Conservation (phyloP, 2,329 filamentous ascomycete genomes). For the Decorospora gaudefroyi region DNA sequence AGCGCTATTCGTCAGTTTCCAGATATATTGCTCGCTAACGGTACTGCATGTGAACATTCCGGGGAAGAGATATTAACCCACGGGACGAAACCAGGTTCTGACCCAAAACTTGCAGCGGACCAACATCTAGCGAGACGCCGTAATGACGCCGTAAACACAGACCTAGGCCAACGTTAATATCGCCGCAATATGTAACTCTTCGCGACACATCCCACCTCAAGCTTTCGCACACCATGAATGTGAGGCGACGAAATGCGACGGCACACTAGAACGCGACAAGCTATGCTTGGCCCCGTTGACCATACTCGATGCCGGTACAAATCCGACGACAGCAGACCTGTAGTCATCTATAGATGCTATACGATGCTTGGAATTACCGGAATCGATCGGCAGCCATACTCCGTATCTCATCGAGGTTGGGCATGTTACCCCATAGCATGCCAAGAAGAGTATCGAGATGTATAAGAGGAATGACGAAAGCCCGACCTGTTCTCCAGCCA, state of each 20-base stretch:
- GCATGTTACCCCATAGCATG: not conserved
- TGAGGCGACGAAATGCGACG: conserved; percentile 5
- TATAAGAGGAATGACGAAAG: conserved; percentile 9
- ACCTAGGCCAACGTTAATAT: conserved; percentile 17
- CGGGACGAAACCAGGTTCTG: conserved; percentile 12
- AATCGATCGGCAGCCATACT: not conserved
- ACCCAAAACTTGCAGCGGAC: not conserved
- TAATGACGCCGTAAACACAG: conserved; percentile 6
- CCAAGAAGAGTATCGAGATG: not conserved
- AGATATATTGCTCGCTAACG: conserved; percentile 27
- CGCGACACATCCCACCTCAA: not conserved
- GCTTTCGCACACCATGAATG: conserved; percentile 1
- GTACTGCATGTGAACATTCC: conserved; percentile 19
- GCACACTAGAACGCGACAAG: conserved; percentile 9
- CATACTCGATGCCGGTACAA: conserved; percentile 9
- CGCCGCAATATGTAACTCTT: conserved; percentile 19
- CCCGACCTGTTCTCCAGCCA: not conserved
- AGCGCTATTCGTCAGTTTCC: too few species aligned
- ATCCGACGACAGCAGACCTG: conserved; percentile 4
- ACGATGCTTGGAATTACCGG: conserved; percentile 1
- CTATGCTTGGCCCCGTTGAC: conserved; percentile 2
- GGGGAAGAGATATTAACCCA: conserved; percentile 25
- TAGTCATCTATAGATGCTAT: conserved; percentile 14
- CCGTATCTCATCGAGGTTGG: not conserved
- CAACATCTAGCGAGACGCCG: not conserved